A percentile compares a stretch with the other conserved stretches of the same genome.
These are phyloP conservation scores for Pinus taeda DNA, from an alignment of 75 land plant genomes.

Conservation along the genomic window DNA sequence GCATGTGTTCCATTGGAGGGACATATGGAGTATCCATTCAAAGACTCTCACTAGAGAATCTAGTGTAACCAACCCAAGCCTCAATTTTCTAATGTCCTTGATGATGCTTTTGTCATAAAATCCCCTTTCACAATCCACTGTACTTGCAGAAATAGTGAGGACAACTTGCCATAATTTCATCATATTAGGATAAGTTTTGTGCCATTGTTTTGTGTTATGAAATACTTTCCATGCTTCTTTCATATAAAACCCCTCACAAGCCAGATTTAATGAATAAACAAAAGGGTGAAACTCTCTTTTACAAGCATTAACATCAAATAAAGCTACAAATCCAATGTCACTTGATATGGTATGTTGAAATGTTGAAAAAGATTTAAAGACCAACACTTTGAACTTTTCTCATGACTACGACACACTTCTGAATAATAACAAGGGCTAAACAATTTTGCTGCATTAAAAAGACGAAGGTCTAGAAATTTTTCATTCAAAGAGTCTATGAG, in stretches of 20 bases:
- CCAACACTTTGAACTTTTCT: too few species aligned
- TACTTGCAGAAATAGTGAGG: not conserved
- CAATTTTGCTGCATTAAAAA: too few species aligned
- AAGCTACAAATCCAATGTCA: too few species aligned
- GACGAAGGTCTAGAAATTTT: not conserved
- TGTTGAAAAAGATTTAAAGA: not conserved
- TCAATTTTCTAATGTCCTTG: too few species aligned
- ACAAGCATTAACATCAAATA: too few species aligned
- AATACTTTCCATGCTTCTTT: not conserved
- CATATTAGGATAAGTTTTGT: not conserved
- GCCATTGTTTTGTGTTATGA: not conserved
- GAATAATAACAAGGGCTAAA: not conserved
- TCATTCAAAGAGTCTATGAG: not conserved
- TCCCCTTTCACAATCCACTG: not conserved
- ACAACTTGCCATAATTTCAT: not conserved
- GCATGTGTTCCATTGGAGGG: too few species aligned
- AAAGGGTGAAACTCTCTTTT: not conserved
- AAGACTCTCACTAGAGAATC: not conserved
- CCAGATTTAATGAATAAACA: not conserved
- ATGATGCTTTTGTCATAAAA: not conserved
- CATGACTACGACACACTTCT: not conserved
- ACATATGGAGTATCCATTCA: too few species aligned
- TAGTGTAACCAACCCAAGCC: not conserved
- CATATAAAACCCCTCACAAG: too few species aligned
- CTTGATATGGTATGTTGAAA: too few species aligned